Evolutionary conservation across 2,329 filamentous ascomycete genomes (phyloP).

Genomic region (Aspergillus clavatus): DNA sequence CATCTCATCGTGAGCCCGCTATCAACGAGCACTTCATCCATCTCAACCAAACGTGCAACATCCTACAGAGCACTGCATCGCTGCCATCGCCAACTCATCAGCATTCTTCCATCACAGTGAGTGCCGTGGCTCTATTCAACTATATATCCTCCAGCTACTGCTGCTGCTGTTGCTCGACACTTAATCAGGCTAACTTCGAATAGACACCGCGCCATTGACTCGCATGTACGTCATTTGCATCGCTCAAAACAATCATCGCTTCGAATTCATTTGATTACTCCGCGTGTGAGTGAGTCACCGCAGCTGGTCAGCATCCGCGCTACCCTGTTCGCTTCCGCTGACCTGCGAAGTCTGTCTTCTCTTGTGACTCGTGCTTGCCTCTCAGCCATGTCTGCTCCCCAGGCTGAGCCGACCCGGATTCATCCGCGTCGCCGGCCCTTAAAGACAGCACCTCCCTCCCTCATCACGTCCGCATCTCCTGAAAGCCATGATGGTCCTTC

Average conservation of each 20-base stretch:
- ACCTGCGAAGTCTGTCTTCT: slow-evolving; percentile 1
- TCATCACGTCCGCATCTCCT: slow-evolving; percentile 19
- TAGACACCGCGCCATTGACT: slow-evolving; percentile 1
- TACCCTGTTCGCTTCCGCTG: slow-evolving; percentile 5
- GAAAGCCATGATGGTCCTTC: slow-evolving; percentile 14
- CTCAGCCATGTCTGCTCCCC: slow-evolving; percentile 27
- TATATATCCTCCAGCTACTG: not conserved
- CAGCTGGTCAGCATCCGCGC: slow-evolving; percentile 9
- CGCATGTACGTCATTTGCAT: slow-evolving; percentile 3
- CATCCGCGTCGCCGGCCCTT: slow-evolving; percentile 36
- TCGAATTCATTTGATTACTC: slow-evolving; percentile 8
- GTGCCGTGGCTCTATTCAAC: not conserved
- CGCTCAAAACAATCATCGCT: not conserved
- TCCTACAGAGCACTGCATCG: not conserved
- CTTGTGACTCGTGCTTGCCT: slow-evolving; percentile 8
- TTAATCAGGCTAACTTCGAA: not conserved
- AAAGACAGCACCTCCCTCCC: slow-evolving; percentile 25
- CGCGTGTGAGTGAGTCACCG: slow-evolving; percentile 4
- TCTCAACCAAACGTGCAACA: not conserved
- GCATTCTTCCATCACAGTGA: not conserved
- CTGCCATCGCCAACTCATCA: not conserved
- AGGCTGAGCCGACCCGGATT: slow-evolving; percentile 21
- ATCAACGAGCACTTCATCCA: not conserved
- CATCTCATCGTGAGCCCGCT: not conserved
- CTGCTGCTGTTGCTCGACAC: not conserved